Percentiles rank a stretch among this genome's conserved stretches.
Evolutionary conservation across 202 grass and related monocot species (phyloP).

Genomic region (Saccharum hybrid): DNA sequence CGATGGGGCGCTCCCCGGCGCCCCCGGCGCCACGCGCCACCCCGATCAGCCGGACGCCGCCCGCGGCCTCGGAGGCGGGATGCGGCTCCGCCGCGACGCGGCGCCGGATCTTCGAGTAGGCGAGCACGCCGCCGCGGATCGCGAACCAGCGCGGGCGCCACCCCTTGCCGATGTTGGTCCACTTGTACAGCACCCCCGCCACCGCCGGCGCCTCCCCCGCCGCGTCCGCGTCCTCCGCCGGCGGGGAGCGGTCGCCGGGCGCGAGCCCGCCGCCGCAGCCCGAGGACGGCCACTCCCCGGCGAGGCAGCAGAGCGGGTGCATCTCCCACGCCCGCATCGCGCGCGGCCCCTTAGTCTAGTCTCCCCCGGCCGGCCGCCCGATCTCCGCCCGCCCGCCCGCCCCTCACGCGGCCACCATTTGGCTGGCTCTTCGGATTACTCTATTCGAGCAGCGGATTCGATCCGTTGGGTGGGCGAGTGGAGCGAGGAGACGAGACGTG

Average conservation of each 20-base stretch:
- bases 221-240: not conserved
- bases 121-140: slow-evolving; percentile 68
- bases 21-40: not conserved
- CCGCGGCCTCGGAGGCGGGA: not conserved
- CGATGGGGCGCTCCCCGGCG: slow-evolving; percentile 50
- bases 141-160: slow-evolving; percentile 79
- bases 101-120: slow-evolving; percentile 70
- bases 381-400: not conserved
- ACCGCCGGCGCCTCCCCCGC: slow-evolving; percentile 24
- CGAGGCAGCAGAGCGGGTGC: slow-evolving; percentile 87
- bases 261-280: not conserved
- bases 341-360: not conserved
- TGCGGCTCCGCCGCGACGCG: slow-evolving; percentile 29
- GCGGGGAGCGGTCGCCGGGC: not conserved
- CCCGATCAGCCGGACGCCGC: slow-evolving; percentile 58
- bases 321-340: slow-evolving; percentile 63
- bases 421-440: not conserved
- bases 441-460: slow-evolving; percentile 37
- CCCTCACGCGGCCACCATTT: slow-evolving; percentile 30
- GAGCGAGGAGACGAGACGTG: slow-evolving; percentile 24
- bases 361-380: not conserved
- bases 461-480: slow-evolving; percentile 20
- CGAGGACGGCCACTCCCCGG: slow-evolving; percentile 45
- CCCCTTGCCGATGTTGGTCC: slow-evolving; percentile 77
- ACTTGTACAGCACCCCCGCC: slow-evolving; percentile 70